Conservation (phyloP, 805 yeast species). For the Metschnikowia gelsemii region DNA sequence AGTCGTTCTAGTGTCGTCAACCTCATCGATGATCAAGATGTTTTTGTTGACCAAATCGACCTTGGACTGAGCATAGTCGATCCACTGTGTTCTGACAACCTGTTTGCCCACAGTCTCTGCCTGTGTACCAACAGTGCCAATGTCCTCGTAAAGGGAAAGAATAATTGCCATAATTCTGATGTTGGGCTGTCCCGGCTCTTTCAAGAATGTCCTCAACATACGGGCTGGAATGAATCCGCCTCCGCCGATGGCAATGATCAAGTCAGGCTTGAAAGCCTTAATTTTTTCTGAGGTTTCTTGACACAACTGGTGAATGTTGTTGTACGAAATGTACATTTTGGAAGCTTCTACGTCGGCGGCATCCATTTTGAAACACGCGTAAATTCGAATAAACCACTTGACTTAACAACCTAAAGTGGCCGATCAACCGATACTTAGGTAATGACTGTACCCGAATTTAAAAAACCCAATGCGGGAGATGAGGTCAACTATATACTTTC, state of each 20-base stretch:
- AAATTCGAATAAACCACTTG: no score
- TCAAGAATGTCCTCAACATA: slow-evolving; percentile 88
- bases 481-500: slow-evolving; percentile 10
- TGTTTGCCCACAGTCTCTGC: slow-evolving; percentile 30
- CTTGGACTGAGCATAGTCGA: slow-evolving; percentile 70
- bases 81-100: slow-evolving; percentile 87
- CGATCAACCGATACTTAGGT: slow-evolving; percentile 2
- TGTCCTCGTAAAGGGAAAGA: slow-evolving; percentile 84
- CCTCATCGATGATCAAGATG: slow-evolving; percentile 83
- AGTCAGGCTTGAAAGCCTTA: slow-evolving; percentile 41
- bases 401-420: slow-evolving; percentile 6
- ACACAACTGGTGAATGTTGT: slow-evolving; percentile 79
- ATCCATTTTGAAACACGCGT: no score
- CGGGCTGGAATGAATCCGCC: slow-evolving; percentile 98
- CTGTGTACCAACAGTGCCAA: slow-evolving; percentile 52
- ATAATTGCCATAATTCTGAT: slow-evolving; percentile 94
- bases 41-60: slow-evolving; percentile 67
- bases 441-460: slow-evolving; percentile 11
- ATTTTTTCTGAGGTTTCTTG: slow-evolving; percentile 61
- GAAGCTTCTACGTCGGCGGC: slow-evolving; percentile 23
- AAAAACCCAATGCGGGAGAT: slow-evolving; percentile 9
- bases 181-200: slow-evolving; percentile 83
- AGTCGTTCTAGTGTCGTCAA: slow-evolving; percentile 89
- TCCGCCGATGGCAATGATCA: slow-evolving; percentile 90
- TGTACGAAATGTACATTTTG: slow-evolving; percentile 63